Evolutionary conservation across 2,329 filamentous ascomycete species (phyloP).

Genomic region (Hirsutella minnesotensis): DNA sequence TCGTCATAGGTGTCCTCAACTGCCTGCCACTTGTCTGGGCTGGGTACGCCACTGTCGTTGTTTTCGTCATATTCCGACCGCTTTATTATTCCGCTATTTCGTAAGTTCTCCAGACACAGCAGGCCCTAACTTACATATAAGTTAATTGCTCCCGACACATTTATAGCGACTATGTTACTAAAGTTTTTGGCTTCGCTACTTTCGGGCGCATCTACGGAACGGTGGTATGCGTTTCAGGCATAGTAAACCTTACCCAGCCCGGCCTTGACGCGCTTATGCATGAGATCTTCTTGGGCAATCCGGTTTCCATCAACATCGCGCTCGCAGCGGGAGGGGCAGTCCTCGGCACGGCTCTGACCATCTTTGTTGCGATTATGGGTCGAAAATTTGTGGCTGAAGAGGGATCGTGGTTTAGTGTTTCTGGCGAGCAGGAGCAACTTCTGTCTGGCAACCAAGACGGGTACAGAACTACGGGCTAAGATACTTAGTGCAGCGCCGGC

Average conservation of each 20-base stretch:
- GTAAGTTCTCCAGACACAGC: conserved; percentile 46
- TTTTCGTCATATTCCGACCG: conserved; percentile 62
- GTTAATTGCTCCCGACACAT: too few relatives aligned
- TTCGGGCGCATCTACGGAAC: conserved; percentile 72
- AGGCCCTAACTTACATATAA: too few relatives aligned
- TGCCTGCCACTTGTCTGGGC: conserved; percentile 50
- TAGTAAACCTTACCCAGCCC: conserved; percentile 60
- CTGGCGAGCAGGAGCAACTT: too few relatives aligned
- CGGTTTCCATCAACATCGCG: background rate
- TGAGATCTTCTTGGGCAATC: background rate
- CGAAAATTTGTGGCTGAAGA: too few relatives aligned
- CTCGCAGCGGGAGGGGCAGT: background rate
- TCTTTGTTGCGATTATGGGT: too few relatives aligned
- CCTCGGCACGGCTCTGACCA: too few relatives aligned
- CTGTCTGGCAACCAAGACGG: too few relatives aligned
- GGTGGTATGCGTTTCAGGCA: conserved; percentile 59
- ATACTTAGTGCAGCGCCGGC: too few relatives aligned
- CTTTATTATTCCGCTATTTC: conserved; percentile 69
- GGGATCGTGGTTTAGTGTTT: too few relatives aligned
- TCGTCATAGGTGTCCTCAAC: conserved; percentile 47
- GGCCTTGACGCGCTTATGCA: conserved; percentile 54
- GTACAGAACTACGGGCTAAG: too few relatives aligned
- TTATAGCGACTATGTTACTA: conserved; percentile 44
- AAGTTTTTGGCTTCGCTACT: conserved; percentile 70
- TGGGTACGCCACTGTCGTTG: conserved; percentile 53